Conservation (phyloP, 108 stramenopile genomes). For the Discostella stelligeroides region DNA sequence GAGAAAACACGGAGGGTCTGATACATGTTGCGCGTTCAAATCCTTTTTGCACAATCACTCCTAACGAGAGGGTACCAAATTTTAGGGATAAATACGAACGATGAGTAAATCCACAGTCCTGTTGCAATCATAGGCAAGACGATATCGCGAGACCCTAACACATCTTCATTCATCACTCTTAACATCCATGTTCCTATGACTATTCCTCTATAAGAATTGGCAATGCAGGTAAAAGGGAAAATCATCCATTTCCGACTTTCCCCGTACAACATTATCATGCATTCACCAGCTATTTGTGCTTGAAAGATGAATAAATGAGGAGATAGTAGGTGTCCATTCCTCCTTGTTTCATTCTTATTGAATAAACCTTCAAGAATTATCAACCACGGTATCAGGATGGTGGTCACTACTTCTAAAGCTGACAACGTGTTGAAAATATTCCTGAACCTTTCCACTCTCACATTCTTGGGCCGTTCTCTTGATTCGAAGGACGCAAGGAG, state of each 20-base stretch:
- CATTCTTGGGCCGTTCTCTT: not conserved
- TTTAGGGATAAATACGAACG: conserved; percentile 34
- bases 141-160: conserved; percentile 20
- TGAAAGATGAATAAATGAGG: conserved; percentile 45
- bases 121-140: conserved; percentile 29
- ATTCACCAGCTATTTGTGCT: conserved; percentile 42
- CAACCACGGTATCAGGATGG: conserved; percentile 35
- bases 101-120: conserved; percentile 40
- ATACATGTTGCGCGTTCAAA: not conserved
- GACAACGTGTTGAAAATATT: conserved; percentile 19
- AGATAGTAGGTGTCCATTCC: conserved; percentile 34
- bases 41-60: not conserved
- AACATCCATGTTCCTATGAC: conserved; percentile 32
- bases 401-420: conserved; percentile 25
- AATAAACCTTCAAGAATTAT: conserved; percentile 26
- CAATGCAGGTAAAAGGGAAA: conserved; percentile 43
- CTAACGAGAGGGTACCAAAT: conserved; percentile 44
- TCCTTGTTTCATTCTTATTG: conserved; percentile 13
- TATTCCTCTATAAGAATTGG: conserved; percentile 26
- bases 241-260: conserved; percentile 20
- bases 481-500: conserved; percentile 24
- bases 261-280: conserved; percentile 30
- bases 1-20: not conserved
- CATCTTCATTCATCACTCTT: conserved; percentile 19
- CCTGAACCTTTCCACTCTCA: conserved; percentile 18